Evolutionary conservation across 2,329 filamentous ascomycete species (phyloP).

Genomic region (Sclerotinia borealis): DNA sequence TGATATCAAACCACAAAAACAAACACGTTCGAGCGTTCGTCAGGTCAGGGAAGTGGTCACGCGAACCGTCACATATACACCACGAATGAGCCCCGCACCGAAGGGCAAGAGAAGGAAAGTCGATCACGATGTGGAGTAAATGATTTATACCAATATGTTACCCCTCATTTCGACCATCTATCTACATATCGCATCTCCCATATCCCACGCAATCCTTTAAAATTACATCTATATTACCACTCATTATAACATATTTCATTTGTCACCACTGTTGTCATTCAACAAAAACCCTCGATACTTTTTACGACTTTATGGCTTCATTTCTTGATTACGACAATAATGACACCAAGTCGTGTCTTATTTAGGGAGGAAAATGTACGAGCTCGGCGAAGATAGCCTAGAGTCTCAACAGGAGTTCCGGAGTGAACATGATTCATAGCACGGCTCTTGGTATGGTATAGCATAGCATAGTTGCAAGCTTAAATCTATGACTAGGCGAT

Average conservation of each 20-base stretch:
- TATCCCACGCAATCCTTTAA: neutral
- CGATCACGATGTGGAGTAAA: constrained; percentile 34
- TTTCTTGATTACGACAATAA: constrained; percentile 26
- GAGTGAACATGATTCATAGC: constrained; percentile 4
- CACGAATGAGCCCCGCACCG: constrained; percentile 78
- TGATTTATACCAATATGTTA: neutral
- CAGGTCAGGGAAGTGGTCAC: constrained; percentile 86
- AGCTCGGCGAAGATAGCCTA: constrained; percentile 7
- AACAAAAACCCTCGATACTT: constrained; percentile 11
- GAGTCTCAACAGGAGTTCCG: constrained; percentile 12
- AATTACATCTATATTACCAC: constrained; percentile 9
- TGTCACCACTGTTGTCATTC: neutral
- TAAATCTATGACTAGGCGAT: neutral
- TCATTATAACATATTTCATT: constrained; percentile 4
- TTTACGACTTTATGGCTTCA: constrained; percentile 28
- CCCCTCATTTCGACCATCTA: neutral
- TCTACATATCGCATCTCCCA: neutral
- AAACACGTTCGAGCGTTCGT: constrained; percentile 55
- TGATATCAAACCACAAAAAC: constrained; percentile 50
- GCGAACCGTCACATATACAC: constrained; percentile 88
- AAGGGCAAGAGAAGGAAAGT: constrained; percentile 87
- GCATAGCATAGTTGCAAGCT: neutral
- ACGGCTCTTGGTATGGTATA: neutral
- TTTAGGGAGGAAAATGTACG: constrained; percentile 12
- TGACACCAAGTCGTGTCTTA: constrained; percentile 8